Percentiles rank a stretch among this genome's conserved stretches.
Evolutionary conservation across 164 flowering plant species (phyloP).

Genomic region (Tinospora cordifolia): DNA sequence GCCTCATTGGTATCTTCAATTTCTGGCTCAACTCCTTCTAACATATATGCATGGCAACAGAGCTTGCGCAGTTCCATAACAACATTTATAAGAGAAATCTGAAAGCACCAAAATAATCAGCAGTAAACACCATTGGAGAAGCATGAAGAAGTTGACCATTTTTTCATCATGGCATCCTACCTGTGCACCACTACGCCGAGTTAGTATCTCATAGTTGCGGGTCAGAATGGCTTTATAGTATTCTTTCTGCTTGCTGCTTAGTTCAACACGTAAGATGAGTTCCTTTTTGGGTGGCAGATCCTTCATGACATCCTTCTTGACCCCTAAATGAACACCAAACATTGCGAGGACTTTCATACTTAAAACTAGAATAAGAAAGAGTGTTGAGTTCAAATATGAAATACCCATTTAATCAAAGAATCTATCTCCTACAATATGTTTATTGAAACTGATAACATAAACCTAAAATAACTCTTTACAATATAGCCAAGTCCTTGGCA

Average conservation of each 20-base stretch:
- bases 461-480: background rate
- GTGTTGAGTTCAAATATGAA: too few relatives aligned
- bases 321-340: slow-evolving; percentile 43
- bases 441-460: background rate
- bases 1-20: slow-evolving; percentile 58
- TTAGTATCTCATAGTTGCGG: slow-evolving; percentile 80
- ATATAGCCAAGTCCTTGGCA: background rate
- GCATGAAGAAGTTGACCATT: background rate
- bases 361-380: too few relatives aligned
- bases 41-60: slow-evolving; percentile 90
- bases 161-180: slow-evolving; percentile 25
- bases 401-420: background rate
- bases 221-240: slow-evolving; percentile 94
- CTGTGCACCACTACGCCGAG: slow-evolving; percentile 86
- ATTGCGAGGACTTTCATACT: background rate
- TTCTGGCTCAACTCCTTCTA: slow-evolving; percentile 91
- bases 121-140: background rate
- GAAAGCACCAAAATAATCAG: slow-evolving; percentile 14
- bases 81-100: slow-evolving; percentile 95
- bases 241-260: slow-evolving; percentile 90
- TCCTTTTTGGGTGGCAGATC: slow-evolving; percentile 97
- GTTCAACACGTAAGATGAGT: slow-evolving; percentile 89
- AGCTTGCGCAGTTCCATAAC: slow-evolving; percentile 98
- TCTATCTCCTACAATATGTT: background rate
- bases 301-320: slow-evolving; percentile 97